phyloP scores from a whole-genome alignment of 148 eudicot species.

The Rhododendron simsii region DNA sequence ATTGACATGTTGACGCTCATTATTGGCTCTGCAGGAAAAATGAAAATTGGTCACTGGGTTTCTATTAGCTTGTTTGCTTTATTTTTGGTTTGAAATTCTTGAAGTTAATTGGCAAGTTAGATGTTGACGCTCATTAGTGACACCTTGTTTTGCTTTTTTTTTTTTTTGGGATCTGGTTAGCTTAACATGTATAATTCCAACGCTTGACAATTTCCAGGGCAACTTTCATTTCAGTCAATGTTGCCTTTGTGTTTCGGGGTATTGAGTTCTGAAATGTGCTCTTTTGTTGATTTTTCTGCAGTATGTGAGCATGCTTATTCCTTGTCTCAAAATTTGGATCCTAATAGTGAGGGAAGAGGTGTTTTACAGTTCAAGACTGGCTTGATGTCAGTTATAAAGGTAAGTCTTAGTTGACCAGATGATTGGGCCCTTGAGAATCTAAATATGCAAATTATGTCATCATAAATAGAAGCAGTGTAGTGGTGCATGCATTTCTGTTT shows the following conservation, averaged over 20 bases:
- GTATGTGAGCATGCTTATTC: constrained; percentile 97
- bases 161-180: not conserved
- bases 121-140: not conserved
- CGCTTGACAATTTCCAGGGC: not conserved
- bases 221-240: not conserved
- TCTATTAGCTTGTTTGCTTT: not conserved
- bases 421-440: constrained; percentile 3
- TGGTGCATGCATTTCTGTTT: not conserved
- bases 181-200: not conserved
- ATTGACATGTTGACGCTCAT: not conserved
- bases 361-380: constrained; percentile 98
- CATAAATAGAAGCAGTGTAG: not conserved
- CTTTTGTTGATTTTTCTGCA: constrained; percentile 26
- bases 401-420: constrained; percentile 18
- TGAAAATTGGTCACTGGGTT: not conserved
- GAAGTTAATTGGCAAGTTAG: not conserved
- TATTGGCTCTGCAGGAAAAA: not conserved
- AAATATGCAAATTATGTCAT: not conserved
- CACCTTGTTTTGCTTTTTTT: not conserved
- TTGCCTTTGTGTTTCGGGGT: not conserved
- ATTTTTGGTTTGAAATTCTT: not conserved
- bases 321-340: constrained; percentile 93
- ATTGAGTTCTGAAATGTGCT: not conserved
- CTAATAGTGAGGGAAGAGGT: constrained; percentile 97
- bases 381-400: constrained; percentile 98